Evolutionary conservation across 1,284 basidiomycete genomes (phyloP).

Genomic region (Pseudozyma hubeiensis): DNA sequence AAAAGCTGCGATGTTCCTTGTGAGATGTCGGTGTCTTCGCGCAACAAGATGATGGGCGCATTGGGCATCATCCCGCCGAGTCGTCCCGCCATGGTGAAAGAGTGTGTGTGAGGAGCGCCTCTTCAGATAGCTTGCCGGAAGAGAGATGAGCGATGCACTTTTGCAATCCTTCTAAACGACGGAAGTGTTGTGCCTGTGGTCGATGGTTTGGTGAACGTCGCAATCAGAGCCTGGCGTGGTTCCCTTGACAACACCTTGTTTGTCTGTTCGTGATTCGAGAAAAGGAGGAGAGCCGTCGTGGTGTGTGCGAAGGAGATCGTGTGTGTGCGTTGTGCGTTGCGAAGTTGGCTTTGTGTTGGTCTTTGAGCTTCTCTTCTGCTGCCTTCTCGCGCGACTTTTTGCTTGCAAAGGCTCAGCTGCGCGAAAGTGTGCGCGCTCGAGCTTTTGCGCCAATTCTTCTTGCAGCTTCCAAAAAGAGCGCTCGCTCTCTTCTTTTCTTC

Average conservation of each 20-base stretch:
- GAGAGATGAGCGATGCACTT: not conserved
- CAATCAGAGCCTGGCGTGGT: too few relatives aligned
- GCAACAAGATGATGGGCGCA: slow-evolving; percentile 64
- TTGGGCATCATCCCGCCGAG: slow-evolving; percentile 60
- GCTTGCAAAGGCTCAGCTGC: slow-evolving; percentile 7
- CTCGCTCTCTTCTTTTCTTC: not conserved
- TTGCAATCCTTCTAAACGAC: not conserved
- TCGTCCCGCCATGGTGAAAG: slow-evolving; percentile 42
- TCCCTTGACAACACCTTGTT: too few relatives aligned
- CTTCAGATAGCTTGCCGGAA: not conserved
- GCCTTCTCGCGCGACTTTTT: slow-evolving; percentile 38
- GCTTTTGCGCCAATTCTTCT: slow-evolving; percentile 30
- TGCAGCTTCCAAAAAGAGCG: slow-evolving; percentile 35
- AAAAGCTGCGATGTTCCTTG: slow-evolving; percentile 94
- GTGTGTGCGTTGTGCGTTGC: too few relatives aligned
- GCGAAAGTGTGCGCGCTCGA: slow-evolving; percentile 8
- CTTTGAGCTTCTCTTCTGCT: slow-evolving; percentile 33
- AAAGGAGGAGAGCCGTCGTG: too few relatives aligned
- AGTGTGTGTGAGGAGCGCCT: slow-evolving; percentile 1
- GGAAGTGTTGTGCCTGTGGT: too few relatives aligned
- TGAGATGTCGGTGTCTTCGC: slow-evolving; percentile 91
- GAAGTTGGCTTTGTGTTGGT: slow-evolving; percentile 27
- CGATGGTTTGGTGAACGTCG: too few relatives aligned
- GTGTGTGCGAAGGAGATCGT: too few relatives aligned
- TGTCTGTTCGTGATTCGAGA: too few relatives aligned